Conservation (phyloP, 352 stramenopile genomes). For the Elongisporangium senticosum region DNA sequence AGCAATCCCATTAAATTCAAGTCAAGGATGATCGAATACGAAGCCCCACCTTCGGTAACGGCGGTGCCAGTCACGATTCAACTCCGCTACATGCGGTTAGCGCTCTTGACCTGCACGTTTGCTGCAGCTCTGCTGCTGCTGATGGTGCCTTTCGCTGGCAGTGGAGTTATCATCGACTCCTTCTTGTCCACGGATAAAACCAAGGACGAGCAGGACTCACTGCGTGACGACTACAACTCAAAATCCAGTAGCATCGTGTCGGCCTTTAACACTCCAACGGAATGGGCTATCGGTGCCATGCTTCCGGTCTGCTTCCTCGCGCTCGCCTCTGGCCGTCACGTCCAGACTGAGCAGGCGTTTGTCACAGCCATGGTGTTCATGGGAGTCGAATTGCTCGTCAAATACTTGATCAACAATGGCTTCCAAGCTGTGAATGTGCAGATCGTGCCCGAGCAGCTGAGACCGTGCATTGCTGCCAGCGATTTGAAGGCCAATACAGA, state of each 20-base stretch:
- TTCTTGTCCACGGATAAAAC: background rate
- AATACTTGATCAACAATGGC: background rate
- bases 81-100: background rate
- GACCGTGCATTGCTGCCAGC: background rate
- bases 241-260: background rate
- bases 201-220: background rate
- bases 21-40: background rate
- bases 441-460: background rate
- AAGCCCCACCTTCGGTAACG: background rate
- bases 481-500: background rate
- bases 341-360: background rate
- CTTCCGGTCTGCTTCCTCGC: background rate
- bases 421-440: background rate
- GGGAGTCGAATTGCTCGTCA: background rate
- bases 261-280: background rate
- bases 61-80: background rate
- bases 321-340: background rate
- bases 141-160: background rate
- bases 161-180: background rate
- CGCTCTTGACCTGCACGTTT: background rate
- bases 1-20: background rate
- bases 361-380: background rate
- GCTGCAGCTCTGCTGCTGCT: background rate
- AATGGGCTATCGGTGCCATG: background rate
- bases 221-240: background rate